Evolutionary conservation across 495 filamentous ascomycete species (phyloP), one percentile per base, ranked within the genome.

Genomic region (Aspergillus hancockii): DNA sequence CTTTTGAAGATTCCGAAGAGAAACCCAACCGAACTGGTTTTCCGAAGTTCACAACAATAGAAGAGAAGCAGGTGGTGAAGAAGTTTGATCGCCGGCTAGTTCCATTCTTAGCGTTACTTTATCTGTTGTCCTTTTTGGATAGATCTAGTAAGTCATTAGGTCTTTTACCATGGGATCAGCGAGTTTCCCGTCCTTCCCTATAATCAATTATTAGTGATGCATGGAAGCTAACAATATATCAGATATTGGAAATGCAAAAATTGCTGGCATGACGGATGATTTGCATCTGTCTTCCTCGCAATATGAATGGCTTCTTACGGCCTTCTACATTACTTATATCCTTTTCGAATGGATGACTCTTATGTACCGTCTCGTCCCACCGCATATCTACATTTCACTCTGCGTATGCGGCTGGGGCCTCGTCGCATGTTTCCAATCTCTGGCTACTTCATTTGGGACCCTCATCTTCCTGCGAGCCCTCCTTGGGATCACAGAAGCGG

Each of bases 201-300:
- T 41, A 18, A n/a, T 3, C 45, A 16, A n/a, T n/a, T 16, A 30
- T 36, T n/a, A n/a, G 32, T 54, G 19, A 18, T 16, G 22, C 3
- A 45, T 31, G 9, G 13, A 18, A 52, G 16, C 56, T 62, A 52
- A 62, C 32, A 23, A 43, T 6, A 19, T 31, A 12, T 28, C 61
- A 91, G 88, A 92, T 70, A 91, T 92, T 59, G 89, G 89, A 59
- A 92, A 92, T 71, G 90, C 90, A 9, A 85, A 80, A 57, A 86
- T 93, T 43, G 88, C 89, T 16, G 89, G 89, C 40, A 77, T 93
- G 52, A 79, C 83, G 45, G 73, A 82, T 8, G 90, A 92, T 73
- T 73, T 93, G 3, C 67, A 75, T 32, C 78, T 83, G 10, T 77
- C 71, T 65, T 81, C 80, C 34, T 69, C 70, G 28, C 80, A 85